These are phyloP conservation scores for Boletus subcaerulescens DNA, from an alignment of 768 basidiomycete species.

Conservation along the genomic window DNA sequence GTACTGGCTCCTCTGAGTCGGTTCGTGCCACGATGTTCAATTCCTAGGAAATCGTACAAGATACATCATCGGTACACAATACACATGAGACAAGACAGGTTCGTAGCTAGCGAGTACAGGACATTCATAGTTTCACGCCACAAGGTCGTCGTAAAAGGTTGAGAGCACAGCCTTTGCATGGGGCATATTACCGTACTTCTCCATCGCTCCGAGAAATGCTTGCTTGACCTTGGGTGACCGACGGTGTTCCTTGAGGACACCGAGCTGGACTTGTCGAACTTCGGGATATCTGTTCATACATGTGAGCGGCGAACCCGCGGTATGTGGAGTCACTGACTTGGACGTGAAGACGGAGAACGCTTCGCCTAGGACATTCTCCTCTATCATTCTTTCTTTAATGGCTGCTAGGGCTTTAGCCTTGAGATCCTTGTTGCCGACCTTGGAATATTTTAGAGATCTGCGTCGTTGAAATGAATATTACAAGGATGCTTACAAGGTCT, in stretches of 20 bases:
- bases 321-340: conserved; percentile 8
- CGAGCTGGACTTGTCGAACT: conserved; percentile 17
- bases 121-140: neutral
- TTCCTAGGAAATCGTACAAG: neutral
- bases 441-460: neutral
- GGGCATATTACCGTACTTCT: neutral
- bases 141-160: conserved; percentile 15
- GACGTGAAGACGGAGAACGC: conserved; percentile 27
- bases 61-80: neutral
- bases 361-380: conserved; percentile 24
- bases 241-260: conserved; percentile 7
- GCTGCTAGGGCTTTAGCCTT: conserved; percentile 16
- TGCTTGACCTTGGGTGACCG: conserved; percentile 13
- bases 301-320: neutral
- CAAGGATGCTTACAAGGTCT: conserved; percentile 21
- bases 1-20: neutral
- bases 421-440: conserved; percentile 20
- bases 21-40: neutral
- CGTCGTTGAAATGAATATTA: neutral
- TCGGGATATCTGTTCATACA: conserved; percentile 12
- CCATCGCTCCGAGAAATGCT: conserved; percentile 10
- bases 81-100: neutral
- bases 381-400: conserved; percentile 13
- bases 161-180: conserved; percentile 14
- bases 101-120: neutral